Base-by-base conservation (phyloP, 768 basidiomycete species). In the Phylloporus sp. region DNA sequence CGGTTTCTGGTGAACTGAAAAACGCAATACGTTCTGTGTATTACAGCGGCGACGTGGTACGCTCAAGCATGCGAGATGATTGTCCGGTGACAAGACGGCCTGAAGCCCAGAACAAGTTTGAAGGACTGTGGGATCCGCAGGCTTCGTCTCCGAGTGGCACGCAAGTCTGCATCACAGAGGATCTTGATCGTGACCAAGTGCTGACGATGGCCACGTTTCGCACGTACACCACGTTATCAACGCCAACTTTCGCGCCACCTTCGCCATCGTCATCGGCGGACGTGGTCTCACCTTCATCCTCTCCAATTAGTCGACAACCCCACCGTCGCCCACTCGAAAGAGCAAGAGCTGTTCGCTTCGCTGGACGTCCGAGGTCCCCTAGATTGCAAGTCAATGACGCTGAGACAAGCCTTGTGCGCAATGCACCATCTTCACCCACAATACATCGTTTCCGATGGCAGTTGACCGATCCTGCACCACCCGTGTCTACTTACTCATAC, bases 311-410 rank as follows among this genome's bases (percentile, higher is more conserved):
- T 34, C 52, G 38, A 42, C 53, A 53, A 48, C 58, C 57, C 28
- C 49, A 61, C 46, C 65, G 63, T 22, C 64, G 61, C 20, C 64
- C 61, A 14, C 61, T 67, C 11, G 64, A 65, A 49, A 61, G 66
- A 24, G 56, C 64, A 0, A 52, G 64, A 48, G 64, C 64, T n/a
- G 64, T 65, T 34, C 63, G 66, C 32, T 52, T 64, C 10, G 54
- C 52, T n/a, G 54, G 57, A 1, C 62, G 62, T 23, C 52, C 54
- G 34, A 48, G 43, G 52, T 64, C 61, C 42, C 62, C 58, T 22
- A 52, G 52, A 42, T 38, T 46, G 31, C 65, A 60, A 35, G 23
- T 23, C 27, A 43, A 20, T 15, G 60, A 60, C 4, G 28, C 13
- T 13, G 63, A 63, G 26, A 13, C 40, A 20, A 33, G 32, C 35